Evolutionary conservation across 2,329 filamentous ascomycete species (phyloP), one percentile per base, ranked within the genome.

Genomic region (Macrophomina phaseolina): DNA sequence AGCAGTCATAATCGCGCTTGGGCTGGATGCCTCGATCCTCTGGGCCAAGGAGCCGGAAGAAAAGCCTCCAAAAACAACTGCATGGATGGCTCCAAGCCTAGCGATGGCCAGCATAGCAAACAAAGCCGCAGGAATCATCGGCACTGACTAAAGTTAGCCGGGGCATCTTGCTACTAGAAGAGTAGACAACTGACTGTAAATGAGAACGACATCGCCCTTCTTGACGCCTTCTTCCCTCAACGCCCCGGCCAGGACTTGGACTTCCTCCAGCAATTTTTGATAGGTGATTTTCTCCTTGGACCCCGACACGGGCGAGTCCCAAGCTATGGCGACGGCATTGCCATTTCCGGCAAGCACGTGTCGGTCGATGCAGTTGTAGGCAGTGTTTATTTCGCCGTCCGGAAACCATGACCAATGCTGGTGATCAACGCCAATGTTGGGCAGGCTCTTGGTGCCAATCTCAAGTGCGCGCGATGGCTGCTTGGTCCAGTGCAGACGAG

Each of bases 1-100:
- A 0, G 94, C 93, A 0, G 94, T 97, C 76, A 97, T 86, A 58
- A 97, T 88, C 9, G 86, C 89, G 8, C 87, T 86, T 7, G 94
- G 92, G 40, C 86, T 86, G 7, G 91, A 92, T 0, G 91, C 91
- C 61, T 97, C 93, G 70, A 98, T 97, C 32, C 94, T 87, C 79
- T 97, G 94, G 0, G 93, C 92, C 52, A 97, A 84, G 4, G 93
- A 91, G 9, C 85, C 83, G 0, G 93, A 84, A 0, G 92, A 93
- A 76, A 98, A 98, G 0, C 94, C 94, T 49, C 94, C 94, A 78
- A 97, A 97, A 3, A 98, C 94, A 4, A 97, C 92, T 3, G 92
- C 89, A 76, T 98, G 94, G 63, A 97, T 88, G 16, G 93, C 94
- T 11, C 94, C 94, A 0, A 97, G 83, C 9, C 93, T 88, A 68